Evolutionary conservation across 768 basidiomycete species (phyloP).

Genomic region (Cystofilobasidium capitatum): DNA sequence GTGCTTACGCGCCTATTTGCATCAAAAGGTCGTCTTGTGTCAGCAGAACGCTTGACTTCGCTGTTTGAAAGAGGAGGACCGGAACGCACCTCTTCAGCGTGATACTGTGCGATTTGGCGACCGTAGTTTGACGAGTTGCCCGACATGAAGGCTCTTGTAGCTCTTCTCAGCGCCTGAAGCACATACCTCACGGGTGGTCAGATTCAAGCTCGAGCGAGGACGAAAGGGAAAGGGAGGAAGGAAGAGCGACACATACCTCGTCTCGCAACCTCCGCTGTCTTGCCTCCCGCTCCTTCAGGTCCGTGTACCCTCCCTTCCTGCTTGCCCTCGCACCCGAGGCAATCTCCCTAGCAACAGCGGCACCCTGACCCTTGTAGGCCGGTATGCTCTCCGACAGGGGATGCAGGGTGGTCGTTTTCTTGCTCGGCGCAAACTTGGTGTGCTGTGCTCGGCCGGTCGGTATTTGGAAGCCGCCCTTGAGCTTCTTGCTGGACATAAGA

Average conservation of each 20-base stretch:
- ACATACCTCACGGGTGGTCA: not conserved
- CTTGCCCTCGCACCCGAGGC: not conserved
- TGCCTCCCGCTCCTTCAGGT: constrained; percentile 13
- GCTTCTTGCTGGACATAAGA: not conserved
- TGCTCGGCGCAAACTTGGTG: constrained; percentile 3
- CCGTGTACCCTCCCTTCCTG: constrained; percentile 7
- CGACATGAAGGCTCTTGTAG: not conserved
- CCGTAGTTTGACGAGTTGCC: constrained; percentile 8
- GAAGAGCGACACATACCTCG: constrained; percentile 5
- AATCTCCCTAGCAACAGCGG: not conserved
- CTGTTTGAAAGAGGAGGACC: no score
- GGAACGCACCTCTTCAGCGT: constrained; percentile 4
- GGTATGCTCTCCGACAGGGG: constrained; percentile 17
- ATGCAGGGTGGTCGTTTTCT: not conserved
- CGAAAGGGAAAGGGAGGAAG: no score
- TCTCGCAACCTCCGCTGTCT: constrained; percentile 9
- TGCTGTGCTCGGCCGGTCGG: not conserved
- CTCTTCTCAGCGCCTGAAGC: constrained; percentile 5
- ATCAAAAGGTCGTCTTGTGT: not conserved
- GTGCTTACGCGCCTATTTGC: not conserved
- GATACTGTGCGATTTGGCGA: constrained; percentile 3
- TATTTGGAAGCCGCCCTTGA: not conserved
- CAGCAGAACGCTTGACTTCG: not conserved
- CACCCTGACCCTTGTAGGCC: constrained; percentile 11
- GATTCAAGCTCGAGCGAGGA: not conserved